Conservation (phyloP, 2,329 filamentous ascomycete genomes). For the Endothia cerciana region DNA sequence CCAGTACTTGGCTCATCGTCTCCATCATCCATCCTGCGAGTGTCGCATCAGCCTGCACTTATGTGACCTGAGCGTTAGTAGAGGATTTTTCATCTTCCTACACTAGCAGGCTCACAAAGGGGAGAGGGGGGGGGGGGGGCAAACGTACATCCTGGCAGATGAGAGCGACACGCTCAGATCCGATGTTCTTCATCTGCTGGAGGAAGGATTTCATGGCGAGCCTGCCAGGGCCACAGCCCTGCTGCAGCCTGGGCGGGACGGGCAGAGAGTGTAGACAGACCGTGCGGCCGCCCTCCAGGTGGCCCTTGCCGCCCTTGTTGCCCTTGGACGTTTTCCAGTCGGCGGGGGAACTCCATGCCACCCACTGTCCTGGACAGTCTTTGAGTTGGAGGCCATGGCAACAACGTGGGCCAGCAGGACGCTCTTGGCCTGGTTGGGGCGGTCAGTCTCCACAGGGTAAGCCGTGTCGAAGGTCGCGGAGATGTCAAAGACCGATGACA, state of each 20-base stretch:
- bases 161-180: conserved; percentile 72
- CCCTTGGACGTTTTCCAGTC: conserved; percentile 62
- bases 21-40: too few species aligned
- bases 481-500: too few species aligned
- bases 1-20: too few species aligned
- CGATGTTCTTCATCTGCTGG: conserved; percentile 72
- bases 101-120: neutral
- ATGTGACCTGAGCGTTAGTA: conserved; percentile 18
- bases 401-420: conserved; percentile 79
- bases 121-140: too few species aligned
- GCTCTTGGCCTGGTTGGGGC: conserved; percentile 57
- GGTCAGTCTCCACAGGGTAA: conserved; percentile 61
- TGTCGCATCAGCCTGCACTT: too few species aligned
- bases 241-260: conserved; percentile 75
- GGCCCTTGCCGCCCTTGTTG: conserved; percentile 59
- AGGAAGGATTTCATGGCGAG: conserved; percentile 77
- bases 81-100: neutral
- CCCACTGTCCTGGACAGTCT: conserved; percentile 70
- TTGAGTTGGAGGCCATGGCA: conserved; percentile 68
- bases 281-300: conserved; percentile 74
- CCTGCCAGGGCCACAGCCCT: conserved; percentile 73
- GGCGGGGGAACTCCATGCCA: conserved; percentile 75
- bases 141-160: conserved; percentile 71
- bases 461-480: conserved; percentile 60
- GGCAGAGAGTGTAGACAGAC: conserved; percentile 83